Percentiles rank a stretch among this genome's conserved stretches.
Evolutionary conservation across 352 stramenopile species (phyloP).

Genomic region (Aphanomyces invadans): DNA sequence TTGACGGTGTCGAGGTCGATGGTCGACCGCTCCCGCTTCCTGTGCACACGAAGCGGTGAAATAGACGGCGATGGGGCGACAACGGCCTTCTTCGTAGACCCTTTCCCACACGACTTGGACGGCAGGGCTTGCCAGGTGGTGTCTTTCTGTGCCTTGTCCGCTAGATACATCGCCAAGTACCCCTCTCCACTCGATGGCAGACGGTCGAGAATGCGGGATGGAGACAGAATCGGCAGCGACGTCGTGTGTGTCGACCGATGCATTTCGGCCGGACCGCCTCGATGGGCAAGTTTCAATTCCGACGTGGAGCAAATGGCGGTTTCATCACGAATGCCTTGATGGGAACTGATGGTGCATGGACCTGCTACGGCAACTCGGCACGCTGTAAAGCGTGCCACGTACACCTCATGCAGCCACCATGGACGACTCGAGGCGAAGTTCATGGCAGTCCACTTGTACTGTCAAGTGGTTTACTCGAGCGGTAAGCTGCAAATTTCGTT

Average conservation of each 20-base stretch:
- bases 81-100: no score
- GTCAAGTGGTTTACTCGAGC: no score
- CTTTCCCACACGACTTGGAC: background rate
- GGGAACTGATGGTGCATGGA: no score
- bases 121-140: background rate
- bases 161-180: conserved; percentile 16
- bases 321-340: background rate
- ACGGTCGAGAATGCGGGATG: background rate
- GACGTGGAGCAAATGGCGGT: background rate
- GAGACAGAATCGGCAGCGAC: background rate
- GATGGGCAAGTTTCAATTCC: background rate
- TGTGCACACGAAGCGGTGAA: background rate
- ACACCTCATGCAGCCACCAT: no score
- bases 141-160: background rate
- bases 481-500: no score
- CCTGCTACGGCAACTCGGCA: no score
- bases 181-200: background rate
- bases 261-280: background rate
- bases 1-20: background rate
- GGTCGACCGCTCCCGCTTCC: no score
- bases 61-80: background rate
- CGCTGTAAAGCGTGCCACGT: no score
- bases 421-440: no score
- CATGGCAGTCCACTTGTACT: no score
- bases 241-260: background rate